Evolutionary conservation across 345 rosid genomes (phyloP), one percentile per base, ranked within the genome.

Genomic region (Eucalyptus tenuipes): DNA sequence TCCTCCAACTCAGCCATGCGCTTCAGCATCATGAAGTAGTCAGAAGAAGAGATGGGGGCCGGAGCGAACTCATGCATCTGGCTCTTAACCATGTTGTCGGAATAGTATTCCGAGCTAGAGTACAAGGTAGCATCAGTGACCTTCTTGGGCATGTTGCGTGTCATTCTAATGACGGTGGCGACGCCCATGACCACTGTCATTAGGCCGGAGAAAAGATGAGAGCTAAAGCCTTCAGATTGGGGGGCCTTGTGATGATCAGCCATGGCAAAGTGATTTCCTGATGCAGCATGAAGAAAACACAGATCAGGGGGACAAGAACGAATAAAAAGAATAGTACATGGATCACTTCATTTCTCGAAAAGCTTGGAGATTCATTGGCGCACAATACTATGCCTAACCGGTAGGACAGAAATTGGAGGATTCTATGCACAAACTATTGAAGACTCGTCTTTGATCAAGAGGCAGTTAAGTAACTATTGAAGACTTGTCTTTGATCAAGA

Each of bases 161-260:
- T 94, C 88, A 96, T 96, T 93, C 89, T 95, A 75, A 96, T 93
- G 95, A 96, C 93, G 11, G 99, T 95, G 80, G 92, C 96, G 9
- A 97, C 93, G 57, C 99, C 98, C 95, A 94, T 95, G 44, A 96
- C 95, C 29, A 97, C 91, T 84, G 99, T 94, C 99, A 97, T 94
- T 24, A 97, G 94, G 14, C 98, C 98, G 0, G 94, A 94, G 92
- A 96, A 92, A 88, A 96, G 88, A 49, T 94, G 98, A 52, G 96
- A 94, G 89, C 95, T 92, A 49, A 87, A 86, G 42, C 93, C 94
- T n/a, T 91, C 94, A 61, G 95, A 27, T n/a, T 20, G 22, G 45
- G 57, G 81, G 85, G 53, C 91, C 91, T 91, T 94, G 90, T 84
- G 86, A 79, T 90, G 89, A 85, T 92, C 91, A 47, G 91, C 88